Evolutionary conservation across 352 stramenopile genomes (phyloP).

Genomic region (Phytophthora multivora): DNA sequence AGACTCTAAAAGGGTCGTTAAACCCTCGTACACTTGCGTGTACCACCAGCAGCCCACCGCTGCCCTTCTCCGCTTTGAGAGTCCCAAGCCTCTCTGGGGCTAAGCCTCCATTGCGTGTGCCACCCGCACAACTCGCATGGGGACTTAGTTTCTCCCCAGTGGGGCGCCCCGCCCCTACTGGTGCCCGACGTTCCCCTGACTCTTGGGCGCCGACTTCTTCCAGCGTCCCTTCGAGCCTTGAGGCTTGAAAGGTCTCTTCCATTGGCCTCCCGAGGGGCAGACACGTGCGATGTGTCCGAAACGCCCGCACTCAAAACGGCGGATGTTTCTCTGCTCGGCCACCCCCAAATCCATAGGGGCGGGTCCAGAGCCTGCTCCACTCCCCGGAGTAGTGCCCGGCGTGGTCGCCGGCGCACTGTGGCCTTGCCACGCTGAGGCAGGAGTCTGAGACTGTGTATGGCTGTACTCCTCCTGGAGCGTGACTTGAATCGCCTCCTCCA

Average conservation of each 20-base stretch:
- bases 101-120: conserved; percentile 10
- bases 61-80: conserved; percentile 11
- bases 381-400: not conserved
- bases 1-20: conserved; percentile 5
- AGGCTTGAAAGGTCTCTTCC: not conserved
- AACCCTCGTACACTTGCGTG: conserved; percentile 8
- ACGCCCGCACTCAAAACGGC: not conserved
- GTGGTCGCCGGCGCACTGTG: not conserved
- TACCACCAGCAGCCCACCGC: conserved; percentile 10
- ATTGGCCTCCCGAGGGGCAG: not conserved
- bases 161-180: conserved; percentile 32
- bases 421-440: not conserved
- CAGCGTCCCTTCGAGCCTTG: not conserved
- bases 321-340: not conserved
- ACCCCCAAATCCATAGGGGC: not conserved
- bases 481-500: not conserved
- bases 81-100: conserved; percentile 14
- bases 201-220: conserved; percentile 2
- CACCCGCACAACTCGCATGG: conserved; percentile 2
- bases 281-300: conserved; percentile 10
- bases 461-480: not conserved
- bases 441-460: not conserved
- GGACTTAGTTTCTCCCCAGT: conserved; percentile 15
- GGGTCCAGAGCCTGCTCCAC: not conserved
- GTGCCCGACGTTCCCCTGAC: conserved; percentile 22